Conservation (phyloP, 2,329 filamentous ascomycete species). For the Colletotrichum melonis region DNA sequence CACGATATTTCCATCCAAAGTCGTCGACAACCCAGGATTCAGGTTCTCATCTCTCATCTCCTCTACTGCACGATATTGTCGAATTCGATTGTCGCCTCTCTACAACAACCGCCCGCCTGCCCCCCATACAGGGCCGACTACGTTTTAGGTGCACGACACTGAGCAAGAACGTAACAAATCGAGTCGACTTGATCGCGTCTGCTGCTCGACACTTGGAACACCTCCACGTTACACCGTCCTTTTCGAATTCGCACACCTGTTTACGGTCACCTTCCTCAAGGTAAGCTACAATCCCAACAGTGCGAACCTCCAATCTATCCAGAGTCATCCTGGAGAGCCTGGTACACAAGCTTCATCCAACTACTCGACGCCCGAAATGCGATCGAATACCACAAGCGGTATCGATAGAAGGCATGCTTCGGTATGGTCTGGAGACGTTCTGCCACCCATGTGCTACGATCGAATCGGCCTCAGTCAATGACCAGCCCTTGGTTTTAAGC, state of each 20-base stretch:
- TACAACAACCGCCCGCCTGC: neutral
- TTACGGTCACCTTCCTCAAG: constrained; percentile 13
- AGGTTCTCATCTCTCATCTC: constrained; percentile 15
- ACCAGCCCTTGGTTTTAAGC: neutral
- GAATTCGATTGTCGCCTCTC: neutral
- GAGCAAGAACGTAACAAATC: neutral
- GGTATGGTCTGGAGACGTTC: neutral
- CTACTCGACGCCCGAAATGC: neutral
- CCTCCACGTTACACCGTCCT: neutral
- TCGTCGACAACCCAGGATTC: constrained; percentile 34
- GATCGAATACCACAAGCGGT: neutral
- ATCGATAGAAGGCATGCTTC: neutral
- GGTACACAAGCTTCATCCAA: constrained; percentile 22
- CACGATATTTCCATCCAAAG: constrained; percentile 13
- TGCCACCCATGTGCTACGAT: too few relatives aligned
- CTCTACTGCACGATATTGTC: neutral
- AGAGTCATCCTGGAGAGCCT: neutral
- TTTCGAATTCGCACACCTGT: constrained; percentile 4
- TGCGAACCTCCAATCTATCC: neutral
- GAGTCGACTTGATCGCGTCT: neutral
- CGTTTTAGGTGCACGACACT: neutral
- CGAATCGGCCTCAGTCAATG: neutral
- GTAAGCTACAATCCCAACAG: constrained; percentile 8
- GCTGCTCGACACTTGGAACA: neutral
- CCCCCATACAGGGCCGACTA: neutral